Evolutionary conservation across 306 rosid species (phyloP), one percentile per base, ranked within the genome.

Genomic region (Gastrolobium villosum): DNA sequence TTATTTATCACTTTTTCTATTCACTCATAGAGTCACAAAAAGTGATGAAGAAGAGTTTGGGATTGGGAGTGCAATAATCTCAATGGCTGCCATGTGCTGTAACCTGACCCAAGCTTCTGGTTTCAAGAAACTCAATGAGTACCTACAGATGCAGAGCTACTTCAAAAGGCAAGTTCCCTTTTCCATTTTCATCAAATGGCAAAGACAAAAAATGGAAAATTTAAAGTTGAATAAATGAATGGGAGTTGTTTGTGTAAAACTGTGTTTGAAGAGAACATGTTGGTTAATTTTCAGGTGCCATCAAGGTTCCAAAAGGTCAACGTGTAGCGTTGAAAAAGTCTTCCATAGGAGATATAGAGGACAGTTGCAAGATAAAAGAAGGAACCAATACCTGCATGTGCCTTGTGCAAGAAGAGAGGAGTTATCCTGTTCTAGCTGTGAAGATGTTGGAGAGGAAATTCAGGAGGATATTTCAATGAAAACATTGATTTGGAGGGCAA

Each of bases 401-500:
- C 40, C 11, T 49, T 35, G 46, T 52, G 34, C 36, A 13, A 69
- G 65, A 49, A 59, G 55, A 73, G 65, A 72, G 39, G 72, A 53
- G 10, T 31, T 52, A 3, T 66, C 89, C 65, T 46, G 78, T 55
- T 28, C 83, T 63, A 13, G n/a, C 7, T 10, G 10, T 78, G 85
- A 69, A 60, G 83, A 85, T 13, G 77, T 50, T 75, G 81, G 72
- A 46, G 86, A 72, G 40, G 67, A 69, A 50, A 52, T 71, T 79
- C 66, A 86, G 6, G 88, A 76, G 37, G 49, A 54, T 36, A 66
- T 94, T 79, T 74, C 92, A 8, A 89, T 48, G 84, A 83, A 62
- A 55, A 83, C 84, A 32, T 82, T 92, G 86, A 84, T 89, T 77
- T 92, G 98, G 98, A 94, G 98, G 74, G 98, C 96, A 7, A 40